Conservation (phyloP, 305 asterid genomes). For the Striga hermonthica region DNA sequence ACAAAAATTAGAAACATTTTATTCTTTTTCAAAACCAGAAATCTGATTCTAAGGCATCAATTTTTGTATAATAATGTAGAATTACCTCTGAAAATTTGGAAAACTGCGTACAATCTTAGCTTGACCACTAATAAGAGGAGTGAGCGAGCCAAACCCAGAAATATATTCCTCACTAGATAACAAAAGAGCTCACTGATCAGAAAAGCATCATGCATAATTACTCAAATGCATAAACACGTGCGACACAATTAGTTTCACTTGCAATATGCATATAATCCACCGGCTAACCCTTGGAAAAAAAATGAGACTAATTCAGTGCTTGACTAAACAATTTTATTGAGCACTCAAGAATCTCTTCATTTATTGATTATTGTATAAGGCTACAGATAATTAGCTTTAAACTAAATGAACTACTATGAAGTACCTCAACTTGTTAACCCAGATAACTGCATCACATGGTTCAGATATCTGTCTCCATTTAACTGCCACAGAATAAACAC, state of each 20-base stretch:
- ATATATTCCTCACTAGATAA: slow-evolving; percentile 72
- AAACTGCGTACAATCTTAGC: slow-evolving; percentile 79
- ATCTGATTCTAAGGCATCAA: slow-evolving; percentile 14
- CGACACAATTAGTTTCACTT: slow-evolving; percentile 2
- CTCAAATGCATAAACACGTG: neutral
- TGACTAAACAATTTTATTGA: slow-evolving; percentile 15
- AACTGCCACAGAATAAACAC: slow-evolving; percentile 78
- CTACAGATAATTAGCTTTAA: slow-evolving; percentile 4
- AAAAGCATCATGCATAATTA: slow-evolving; percentile 15
- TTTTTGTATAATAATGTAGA: slow-evolving; percentile 15
- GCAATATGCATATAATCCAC: slow-evolving; percentile 19
- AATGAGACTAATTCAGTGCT: slow-evolving; percentile 1
- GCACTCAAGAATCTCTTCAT: slow-evolving; percentile 21
- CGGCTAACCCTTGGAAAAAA: neutral
- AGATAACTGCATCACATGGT: slow-evolving; percentile 94
- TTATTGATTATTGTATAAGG: neutral
- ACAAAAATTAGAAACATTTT: slow-evolving; percentile 21
- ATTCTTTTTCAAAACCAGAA: slow-evolving; percentile 4
- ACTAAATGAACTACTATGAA: slow-evolving; percentile 25
- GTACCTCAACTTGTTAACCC: slow-evolving; percentile 95
- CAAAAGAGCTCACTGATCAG: slow-evolving; percentile 30
- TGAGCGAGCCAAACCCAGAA: slow-evolving; percentile 91
- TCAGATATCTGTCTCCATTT: slow-evolving; percentile 99
- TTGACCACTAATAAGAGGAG: slow-evolving; percentile 93
- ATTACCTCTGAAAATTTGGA: slow-evolving; percentile 77